phyloP scores from a whole-genome alignment of 2,329 filamentous ascomycete genomes.

The Stemphylium lycopersici region DNA sequence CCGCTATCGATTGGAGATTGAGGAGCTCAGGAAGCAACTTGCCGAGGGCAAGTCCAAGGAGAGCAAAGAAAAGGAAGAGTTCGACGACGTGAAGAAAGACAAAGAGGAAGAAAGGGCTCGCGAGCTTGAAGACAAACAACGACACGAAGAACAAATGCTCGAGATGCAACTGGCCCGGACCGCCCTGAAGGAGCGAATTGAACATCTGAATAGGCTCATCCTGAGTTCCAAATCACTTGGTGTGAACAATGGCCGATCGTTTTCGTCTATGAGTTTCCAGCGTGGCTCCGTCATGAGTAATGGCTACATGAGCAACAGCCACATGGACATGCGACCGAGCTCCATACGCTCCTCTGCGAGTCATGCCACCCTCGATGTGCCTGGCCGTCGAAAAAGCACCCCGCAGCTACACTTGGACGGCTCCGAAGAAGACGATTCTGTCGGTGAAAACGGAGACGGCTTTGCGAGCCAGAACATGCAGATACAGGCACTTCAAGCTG shows the following conservation, averaged over 20 bases:
- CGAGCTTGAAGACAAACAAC: slow-evolving; percentile 75
- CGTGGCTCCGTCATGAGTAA: slow-evolving; percentile 51
- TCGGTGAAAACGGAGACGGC: slow-evolving; percentile 86
- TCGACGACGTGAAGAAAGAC: slow-evolving; percentile 63
- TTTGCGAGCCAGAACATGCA: slow-evolving; percentile 82
- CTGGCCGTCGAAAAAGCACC: slow-evolving; percentile 35
- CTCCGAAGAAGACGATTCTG: slow-evolving; percentile 55
- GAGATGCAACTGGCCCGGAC: slow-evolving; percentile 98
- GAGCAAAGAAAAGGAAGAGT: slow-evolving; percentile 62
- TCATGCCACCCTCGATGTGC: slow-evolving; percentile 51
- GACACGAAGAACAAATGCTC: slow-evolving; percentile 95
- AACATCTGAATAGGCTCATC: slow-evolving; percentile 93
- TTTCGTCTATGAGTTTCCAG: slow-evolving; percentile 50
- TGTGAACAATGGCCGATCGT: slow-evolving; percentile 68
- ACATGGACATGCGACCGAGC: slow-evolving; percentile 56
- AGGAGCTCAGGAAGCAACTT: slow-evolving; percentile 78
- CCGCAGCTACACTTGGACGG: slow-evolving; percentile 35
- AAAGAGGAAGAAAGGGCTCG: slow-evolving; percentile 72
- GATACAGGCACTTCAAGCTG: slow-evolving; percentile 89
- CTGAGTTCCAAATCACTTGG: slow-evolving; percentile 94
- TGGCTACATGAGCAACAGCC: slow-evolving; percentile 44
- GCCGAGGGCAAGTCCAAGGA: slow-evolving; percentile 71
- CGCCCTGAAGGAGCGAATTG: slow-evolving; percentile 94
- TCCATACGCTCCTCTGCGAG: slow-evolving; percentile 49
- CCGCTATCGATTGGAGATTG: slow-evolving; percentile 91